Conservation (phyloP, 208 protist genomes). For the Naegleria gruberi region DNA sequence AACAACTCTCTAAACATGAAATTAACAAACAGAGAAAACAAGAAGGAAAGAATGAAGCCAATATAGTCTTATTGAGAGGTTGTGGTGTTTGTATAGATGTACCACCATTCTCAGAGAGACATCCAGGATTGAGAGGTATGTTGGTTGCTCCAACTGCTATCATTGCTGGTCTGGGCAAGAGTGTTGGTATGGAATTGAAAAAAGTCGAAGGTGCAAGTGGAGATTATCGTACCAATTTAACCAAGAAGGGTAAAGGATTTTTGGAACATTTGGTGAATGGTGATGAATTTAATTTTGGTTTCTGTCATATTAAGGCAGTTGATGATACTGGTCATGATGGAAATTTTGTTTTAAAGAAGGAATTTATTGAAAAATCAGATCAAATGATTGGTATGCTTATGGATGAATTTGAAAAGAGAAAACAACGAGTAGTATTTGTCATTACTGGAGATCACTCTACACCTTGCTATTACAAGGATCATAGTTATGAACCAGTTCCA, state of each 20-base stretch:
- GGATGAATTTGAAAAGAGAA: slow-evolving; percentile 17
- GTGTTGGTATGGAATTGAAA: slow-evolving; percentile 42
- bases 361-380: slow-evolving; percentile 48
- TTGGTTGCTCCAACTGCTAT: slow-evolving; percentile 63
- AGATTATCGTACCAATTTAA: slow-evolving; percentile 55
- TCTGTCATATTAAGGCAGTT: slow-evolving; percentile 55
- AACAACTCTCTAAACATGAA: slow-evolving; percentile 38
- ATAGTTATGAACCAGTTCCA: slow-evolving; percentile 56
- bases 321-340: slow-evolving; percentile 58
- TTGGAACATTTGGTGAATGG: slow-evolving; percentile 6
- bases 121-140: slow-evolving; percentile 38
- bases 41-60: slow-evolving; percentile 40
- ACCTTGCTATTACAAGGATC: slow-evolving; percentile 47
- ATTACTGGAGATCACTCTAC: slow-evolving; percentile 59
- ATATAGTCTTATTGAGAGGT: slow-evolving; percentile 50
- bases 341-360: slow-evolving; percentile 33
- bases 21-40: slow-evolving; percentile 43
- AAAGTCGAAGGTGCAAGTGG: slow-evolving; percentile 44
- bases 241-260: slow-evolving; percentile 37
- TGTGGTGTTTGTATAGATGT: slow-evolving; percentile 45
- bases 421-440: slow-evolving; percentile 29
- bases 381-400: slow-evolving; percentile 43
- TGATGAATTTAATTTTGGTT: slow-evolving; percentile 46
- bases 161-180: slow-evolving; percentile 55
- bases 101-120: slow-evolving; percentile 27